Evolutionary conservation across 2,329 filamentous ascomycete genomes (phyloP).

Genomic region (Monilinia laxa): DNA sequence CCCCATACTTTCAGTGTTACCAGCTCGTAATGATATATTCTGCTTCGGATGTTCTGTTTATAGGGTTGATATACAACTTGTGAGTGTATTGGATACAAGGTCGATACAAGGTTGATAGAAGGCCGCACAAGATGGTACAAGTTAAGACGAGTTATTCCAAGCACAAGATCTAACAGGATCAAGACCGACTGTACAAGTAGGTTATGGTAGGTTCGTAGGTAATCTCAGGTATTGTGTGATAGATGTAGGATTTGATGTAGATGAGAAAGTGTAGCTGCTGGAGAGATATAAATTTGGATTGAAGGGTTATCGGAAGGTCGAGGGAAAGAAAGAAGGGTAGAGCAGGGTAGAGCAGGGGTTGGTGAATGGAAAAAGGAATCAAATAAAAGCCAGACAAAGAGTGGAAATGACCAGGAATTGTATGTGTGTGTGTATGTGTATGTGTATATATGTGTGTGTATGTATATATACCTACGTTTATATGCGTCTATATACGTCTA

Average conservation of each 20-base stretch:
- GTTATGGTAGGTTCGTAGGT: background rate
- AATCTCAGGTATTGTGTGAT: background rate
- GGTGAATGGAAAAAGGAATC: background rate
- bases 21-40: background rate
- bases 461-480: too few species aligned
- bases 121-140: background rate
- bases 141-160: too few species aligned
- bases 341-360: background rate
- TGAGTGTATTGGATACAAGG: background rate
- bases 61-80: background rate
- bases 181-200: background rate
- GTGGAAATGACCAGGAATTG: background rate
- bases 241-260: background rate
- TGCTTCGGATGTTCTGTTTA: background rate
- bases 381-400: background rate
- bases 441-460: too few species aligned
- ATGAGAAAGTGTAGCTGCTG: background rate
- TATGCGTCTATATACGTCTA: too few species aligned
- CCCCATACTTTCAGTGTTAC: conserved; percentile 27
- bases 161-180: background rate
- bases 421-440: background rate
- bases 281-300: background rate
- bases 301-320: background rate
- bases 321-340: background rate
- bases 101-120: background rate